These are phyloP conservation scores for Phytophthora tentaculata DNA, from an alignment of 352 stramenopile genomes.

Conservation along the genomic window DNA sequence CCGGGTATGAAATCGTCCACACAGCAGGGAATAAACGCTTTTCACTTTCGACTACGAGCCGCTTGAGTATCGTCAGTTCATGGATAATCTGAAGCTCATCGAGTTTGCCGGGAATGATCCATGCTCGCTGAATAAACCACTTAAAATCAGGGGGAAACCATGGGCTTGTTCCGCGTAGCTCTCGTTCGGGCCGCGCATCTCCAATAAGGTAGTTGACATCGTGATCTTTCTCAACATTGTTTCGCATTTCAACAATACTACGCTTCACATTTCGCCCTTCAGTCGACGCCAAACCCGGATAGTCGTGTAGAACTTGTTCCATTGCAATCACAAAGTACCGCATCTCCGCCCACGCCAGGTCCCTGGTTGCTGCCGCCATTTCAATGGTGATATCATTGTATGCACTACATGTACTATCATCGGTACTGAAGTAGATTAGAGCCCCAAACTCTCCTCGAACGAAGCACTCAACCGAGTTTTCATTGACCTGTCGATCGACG, in stretches of 20 bases:
- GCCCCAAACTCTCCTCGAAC: slow-evolving; percentile 11
- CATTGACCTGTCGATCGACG: neutral
- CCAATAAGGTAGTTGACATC: neutral
- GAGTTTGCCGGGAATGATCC: no score
- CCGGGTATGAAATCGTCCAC: neutral
- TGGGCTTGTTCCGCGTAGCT: neutral
- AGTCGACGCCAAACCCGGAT: neutral
- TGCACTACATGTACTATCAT: neutral
- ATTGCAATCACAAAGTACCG: neutral
- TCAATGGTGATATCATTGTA: slow-evolving; percentile 11
- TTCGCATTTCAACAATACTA: no score
- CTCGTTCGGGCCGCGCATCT: neutral
- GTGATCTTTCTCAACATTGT: neutral
- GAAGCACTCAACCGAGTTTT: slow-evolving; percentile 6
- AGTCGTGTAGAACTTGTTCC: neutral
- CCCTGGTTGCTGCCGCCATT: neutral
- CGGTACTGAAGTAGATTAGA: slow-evolving; percentile 16
- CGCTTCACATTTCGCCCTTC: no score
- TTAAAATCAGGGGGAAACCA: neutral
- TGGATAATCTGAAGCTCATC: no score
- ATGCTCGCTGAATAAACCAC: neutral
- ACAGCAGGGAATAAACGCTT: slow-evolving; percentile 7
- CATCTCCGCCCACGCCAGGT: neutral
- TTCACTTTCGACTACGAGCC: neutral
- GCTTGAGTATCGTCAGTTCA: neutral